These are phyloP conservation scores for Neoboletus brunneissimus DNA, from an alignment of 768 basidiomycete genomes.

Conservation along the genomic window DNA sequence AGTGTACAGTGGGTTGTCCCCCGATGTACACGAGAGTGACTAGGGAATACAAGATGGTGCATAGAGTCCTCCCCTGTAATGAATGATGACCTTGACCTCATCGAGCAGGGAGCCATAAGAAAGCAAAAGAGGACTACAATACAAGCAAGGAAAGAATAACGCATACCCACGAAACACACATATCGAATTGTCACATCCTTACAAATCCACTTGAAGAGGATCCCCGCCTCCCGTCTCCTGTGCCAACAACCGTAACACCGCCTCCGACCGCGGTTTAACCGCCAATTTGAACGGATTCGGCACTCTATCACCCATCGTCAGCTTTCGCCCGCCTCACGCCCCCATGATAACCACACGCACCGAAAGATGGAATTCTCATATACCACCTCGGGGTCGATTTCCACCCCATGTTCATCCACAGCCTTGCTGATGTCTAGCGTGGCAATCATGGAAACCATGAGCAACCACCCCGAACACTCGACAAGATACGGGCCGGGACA, in stretches of 20 bases:
- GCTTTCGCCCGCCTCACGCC: background rate
- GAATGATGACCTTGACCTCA: background rate
- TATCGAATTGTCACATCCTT: background rate
- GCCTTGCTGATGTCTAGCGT: slow-evolving; percentile 55
- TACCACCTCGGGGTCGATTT: slow-evolving; percentile 47
- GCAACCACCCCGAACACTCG: slow-evolving; percentile 61
- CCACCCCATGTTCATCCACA: slow-evolving; percentile 46
- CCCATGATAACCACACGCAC: slow-evolving; percentile 29
- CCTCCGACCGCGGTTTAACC: slow-evolving; percentile 24
- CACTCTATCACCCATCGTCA: slow-evolving; percentile 5
- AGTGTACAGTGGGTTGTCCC: background rate
- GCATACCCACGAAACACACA: background rate
- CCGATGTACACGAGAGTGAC: background rate
- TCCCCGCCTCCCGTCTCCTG: slow-evolving; percentile 5
- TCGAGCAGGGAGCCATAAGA: no score
- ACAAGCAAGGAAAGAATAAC: background rate
- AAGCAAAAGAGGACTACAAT: no score
- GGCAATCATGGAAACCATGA: slow-evolving; percentile 53
- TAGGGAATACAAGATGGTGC: background rate
- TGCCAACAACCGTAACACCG: slow-evolving; percentile 8
- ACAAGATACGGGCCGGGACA: slow-evolving; percentile 66
- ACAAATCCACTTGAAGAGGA: background rate
- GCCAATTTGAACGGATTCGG: slow-evolving; percentile 23
- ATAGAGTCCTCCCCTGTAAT: no score
- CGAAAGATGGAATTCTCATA: slow-evolving; percentile 66